Evolutionary conservation across 768 basidiomycete genomes (phyloP).

Genomic region (Mycena galericulata): DNA sequence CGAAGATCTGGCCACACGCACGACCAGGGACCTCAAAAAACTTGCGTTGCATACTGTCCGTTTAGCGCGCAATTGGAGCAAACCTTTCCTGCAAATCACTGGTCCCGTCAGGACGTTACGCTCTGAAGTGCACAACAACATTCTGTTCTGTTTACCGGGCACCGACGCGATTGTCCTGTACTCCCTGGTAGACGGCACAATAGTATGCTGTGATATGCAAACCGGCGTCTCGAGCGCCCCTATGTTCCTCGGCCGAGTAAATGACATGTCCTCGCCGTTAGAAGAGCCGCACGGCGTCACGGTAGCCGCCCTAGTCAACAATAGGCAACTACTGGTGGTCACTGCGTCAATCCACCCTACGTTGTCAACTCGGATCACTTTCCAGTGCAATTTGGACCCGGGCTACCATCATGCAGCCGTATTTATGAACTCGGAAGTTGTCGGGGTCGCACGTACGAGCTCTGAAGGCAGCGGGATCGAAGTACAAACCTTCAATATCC

Average conservation of each 20-base stretch:
- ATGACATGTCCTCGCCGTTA: conserved; percentile 18
- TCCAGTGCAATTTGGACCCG: neutral
- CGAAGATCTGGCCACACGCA: conserved; percentile 40
- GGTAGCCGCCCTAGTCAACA: neutral
- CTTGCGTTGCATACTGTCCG: conserved; percentile 44
- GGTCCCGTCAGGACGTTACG: conserved; percentile 35
- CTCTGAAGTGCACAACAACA: conserved; percentile 9
- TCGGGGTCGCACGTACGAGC: conserved; percentile 12
- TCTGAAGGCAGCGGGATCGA: neutral
- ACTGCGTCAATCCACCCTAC: neutral
- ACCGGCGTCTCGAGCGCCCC: conserved; percentile 10
- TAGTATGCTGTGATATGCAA: conserved; percentile 22
- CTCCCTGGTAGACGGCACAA: neutral
- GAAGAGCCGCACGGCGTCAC: conserved; percentile 11
- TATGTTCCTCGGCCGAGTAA: neutral
- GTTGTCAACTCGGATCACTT: neutral
- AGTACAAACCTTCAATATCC: conserved; percentile 21
- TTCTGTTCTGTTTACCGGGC: conserved; percentile 18
- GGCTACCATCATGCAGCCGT: neutral
- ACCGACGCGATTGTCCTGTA: conserved; percentile 24
- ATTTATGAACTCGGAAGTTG: conserved; percentile 12
- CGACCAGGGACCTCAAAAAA: conserved; percentile 37
- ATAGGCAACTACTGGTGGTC: neutral
- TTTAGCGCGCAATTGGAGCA: conserved; percentile 46
- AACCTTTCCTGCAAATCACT: conserved; percentile 30